Conservation (phyloP, 2,329 filamentous ascomycete species). For the Tolypocladium pustulatum region DNA sequence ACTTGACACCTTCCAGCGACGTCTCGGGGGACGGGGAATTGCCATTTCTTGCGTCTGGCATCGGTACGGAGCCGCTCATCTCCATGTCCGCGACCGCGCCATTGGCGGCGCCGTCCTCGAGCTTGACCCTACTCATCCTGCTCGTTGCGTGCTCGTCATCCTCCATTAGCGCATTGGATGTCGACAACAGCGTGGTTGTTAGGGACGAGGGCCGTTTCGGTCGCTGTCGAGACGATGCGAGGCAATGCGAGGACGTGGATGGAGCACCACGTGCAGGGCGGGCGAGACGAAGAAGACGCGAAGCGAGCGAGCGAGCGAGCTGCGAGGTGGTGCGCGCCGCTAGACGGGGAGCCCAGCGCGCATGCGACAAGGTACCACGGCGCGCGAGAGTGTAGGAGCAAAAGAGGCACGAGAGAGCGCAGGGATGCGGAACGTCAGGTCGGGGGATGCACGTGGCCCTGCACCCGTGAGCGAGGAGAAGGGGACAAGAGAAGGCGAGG, state of each 20-base stretch:
- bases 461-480: constrained; percentile 6
- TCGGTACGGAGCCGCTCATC: constrained; percentile 26
- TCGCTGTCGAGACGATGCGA: not conserved
- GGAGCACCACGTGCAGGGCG: not conserved
- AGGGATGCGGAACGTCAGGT: not conserved
- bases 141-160: constrained; percentile 28
- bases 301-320: not conserved
- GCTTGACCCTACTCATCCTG: constrained; percentile 34
- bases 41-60: constrained; percentile 16
- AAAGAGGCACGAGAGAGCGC: not conserved
- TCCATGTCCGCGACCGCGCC: constrained; percentile 29
- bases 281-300: not conserved
- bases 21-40: constrained; percentile 25
- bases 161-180: constrained; percentile 21
- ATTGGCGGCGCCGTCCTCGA: constrained; percentile 28
- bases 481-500: not conserved
- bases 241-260: not conserved
- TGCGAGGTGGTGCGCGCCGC: not conserved
- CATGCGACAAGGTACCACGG: not conserved
- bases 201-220: not conserved
- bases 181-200: not conserved
- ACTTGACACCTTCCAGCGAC: constrained; percentile 35
- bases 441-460: constrained; percentile 10
- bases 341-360: not conserved
- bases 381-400: not conserved